phyloP scores from a whole-genome alignment of 2,329 filamentous ascomycete species.

The Pseudofabraea citricarpa region DNA sequence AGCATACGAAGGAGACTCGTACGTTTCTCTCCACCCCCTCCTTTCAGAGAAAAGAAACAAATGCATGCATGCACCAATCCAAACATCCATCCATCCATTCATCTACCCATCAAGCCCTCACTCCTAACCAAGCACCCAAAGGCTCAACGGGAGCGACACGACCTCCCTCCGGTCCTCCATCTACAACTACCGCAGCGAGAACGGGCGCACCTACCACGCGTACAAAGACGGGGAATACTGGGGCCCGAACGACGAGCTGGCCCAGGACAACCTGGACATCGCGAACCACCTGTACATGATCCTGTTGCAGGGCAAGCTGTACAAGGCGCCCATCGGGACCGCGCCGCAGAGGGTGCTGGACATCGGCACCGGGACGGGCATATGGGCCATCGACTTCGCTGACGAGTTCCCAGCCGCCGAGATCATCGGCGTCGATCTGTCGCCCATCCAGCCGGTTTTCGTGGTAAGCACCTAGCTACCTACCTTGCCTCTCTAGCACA shows the following conservation, averaged over 20 bases:
- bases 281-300: constrained; percentile 16
- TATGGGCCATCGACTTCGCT: constrained; percentile 31
- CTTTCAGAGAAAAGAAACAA: background rate
- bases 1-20: constrained; percentile 1
- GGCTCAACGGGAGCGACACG: constrained; percentile 6
- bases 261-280: constrained; percentile 13
- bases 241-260: constrained; percentile 13
- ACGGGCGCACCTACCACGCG: constrained; percentile 41
- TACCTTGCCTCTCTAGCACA: too few species aligned
- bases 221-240: constrained; percentile 33
- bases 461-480: too few species aligned
- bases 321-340: constrained; percentile 19
- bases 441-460: constrained; percentile 31
- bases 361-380: constrained; percentile 29
- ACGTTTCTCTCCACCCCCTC: background rate
- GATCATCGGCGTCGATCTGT: constrained; percentile 21
- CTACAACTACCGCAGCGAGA: constrained; percentile 27
- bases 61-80: too few species aligned
- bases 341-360: constrained; percentile 28
- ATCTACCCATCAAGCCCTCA: background rate
- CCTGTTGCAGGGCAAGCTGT: constrained; percentile 10
- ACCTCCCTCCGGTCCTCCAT: constrained; percentile 12
- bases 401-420: constrained; percentile 18
- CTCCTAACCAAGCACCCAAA: background rate
- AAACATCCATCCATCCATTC: too few species aligned